phyloP scores from a whole-genome alignment of 441 rosid species.

The Cnidoscolus chayamansa region DNA sequence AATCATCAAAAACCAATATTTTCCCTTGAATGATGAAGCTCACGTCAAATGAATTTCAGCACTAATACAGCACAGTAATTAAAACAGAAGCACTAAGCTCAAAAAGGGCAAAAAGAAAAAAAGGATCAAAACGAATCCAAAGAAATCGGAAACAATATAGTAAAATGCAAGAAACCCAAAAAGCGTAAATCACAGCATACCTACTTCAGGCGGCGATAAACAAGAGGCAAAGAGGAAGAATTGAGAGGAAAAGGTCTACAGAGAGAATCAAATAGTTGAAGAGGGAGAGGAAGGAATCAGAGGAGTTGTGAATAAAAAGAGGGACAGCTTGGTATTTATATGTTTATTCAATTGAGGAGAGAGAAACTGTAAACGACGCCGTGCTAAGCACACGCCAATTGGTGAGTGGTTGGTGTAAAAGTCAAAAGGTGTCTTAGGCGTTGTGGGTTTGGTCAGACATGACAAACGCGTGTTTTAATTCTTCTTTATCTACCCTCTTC shows the following conservation, averaged over 20 bases:
- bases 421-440: constrained; percentile 12
- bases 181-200: neutral
- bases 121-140: neutral
- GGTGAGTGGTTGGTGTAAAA: neutral
- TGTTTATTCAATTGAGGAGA: neutral
- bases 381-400: constrained; percentile 44
- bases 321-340: constrained; percentile 5
- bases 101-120: neutral
- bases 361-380: constrained; percentile 35
- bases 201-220: constrained; percentile 9
- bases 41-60: neutral
- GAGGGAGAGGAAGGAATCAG: constrained; percentile 21
- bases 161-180: neutral
- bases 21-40: neutral
- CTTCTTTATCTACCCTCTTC: no score
- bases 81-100: neutral
- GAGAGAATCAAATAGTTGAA: neutral
- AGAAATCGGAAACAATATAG: neutral
- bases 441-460: no score
- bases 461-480: no score
- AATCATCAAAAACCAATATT: constrained; percentile 6
- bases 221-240: neutral
- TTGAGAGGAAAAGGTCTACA: neutral
- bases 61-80: neutral
- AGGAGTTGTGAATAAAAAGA: constrained; percentile 8